Conservation (phyloP, 2,329 filamentous ascomycete genomes). For the Mariannaea elegans region DNA sequence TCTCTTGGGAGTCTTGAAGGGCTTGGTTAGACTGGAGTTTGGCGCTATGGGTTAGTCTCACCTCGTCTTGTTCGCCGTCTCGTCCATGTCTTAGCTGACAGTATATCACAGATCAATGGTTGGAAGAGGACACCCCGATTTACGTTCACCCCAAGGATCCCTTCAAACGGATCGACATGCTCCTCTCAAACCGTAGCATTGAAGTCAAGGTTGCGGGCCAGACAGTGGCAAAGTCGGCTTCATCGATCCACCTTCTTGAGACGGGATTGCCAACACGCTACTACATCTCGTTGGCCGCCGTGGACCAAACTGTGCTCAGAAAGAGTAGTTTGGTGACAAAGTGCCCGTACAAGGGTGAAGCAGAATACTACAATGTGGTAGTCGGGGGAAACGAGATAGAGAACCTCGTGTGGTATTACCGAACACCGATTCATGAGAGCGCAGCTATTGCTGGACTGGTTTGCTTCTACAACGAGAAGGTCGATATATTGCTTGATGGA, state of each 20-base stretch:
- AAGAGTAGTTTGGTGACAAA: constrained; percentile 62
- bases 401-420: constrained; percentile 71
- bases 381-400: constrained; percentile 53
- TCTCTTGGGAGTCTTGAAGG: constrained; percentile 45
- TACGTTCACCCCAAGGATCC: constrained; percentile 73
- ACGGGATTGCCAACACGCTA: constrained; percentile 67
- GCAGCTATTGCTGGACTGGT: constrained; percentile 62
- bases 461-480: constrained; percentile 76
- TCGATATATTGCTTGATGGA: constrained; percentile 69
- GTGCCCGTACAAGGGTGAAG: constrained; percentile 75
- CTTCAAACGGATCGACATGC: constrained; percentile 70
- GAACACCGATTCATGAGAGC: constrained; percentile 64
- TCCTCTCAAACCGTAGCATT: constrained; percentile 63
- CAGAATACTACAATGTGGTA: constrained; percentile 67
- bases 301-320: constrained; percentile 55
- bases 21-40: constrained; percentile 47
- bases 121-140: constrained; percentile 67
- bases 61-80: fast-evolving
- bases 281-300: constrained; percentile 64
- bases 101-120: constrained; percentile 46
- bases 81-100: neutral
- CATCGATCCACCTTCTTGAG: constrained; percentile 65
- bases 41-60: constrained; percentile 44
- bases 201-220: constrained; percentile 58
- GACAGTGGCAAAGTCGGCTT: constrained; percentile 56